phyloP scores from a whole-genome alignment of 1,284 basidiomycete genomes.

The Clitocybe nebularis region DNA sequence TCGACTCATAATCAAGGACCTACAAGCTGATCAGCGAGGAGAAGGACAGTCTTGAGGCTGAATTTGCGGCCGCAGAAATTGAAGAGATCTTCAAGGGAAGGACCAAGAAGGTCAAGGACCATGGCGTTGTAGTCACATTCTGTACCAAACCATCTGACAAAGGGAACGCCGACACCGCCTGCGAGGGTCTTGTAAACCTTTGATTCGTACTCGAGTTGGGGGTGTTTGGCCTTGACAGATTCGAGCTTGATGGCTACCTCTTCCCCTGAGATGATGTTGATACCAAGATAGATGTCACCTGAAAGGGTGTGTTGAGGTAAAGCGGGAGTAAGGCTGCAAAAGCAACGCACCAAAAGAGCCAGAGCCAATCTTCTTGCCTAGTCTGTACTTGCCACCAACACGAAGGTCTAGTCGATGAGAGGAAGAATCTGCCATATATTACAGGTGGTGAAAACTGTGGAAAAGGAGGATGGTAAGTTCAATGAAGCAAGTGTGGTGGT shows the following conservation, averaged over 20 bases:
- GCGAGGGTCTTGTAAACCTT: conserved; percentile 97
- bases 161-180: conserved; percentile 97
- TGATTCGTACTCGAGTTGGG: conserved; percentile 99
- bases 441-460: conserved; percentile 18
- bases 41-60: conserved; percentile 93
- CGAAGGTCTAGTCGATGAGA: conserved; percentile 86
- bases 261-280: conserved; percentile 99
- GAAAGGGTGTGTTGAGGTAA: conserved; percentile 8
- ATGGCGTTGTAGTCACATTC: conserved; percentile 99
- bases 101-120: conserved; percentile 97
- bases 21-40: conserved; percentile 96
- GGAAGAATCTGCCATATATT: conserved; percentile 61
- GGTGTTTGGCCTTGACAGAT: conserved; percentile 99
- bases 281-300: conserved; percentile 99
- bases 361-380: conserved; percentile 99
- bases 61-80: conserved; percentile 99
- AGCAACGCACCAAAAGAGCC: conserved; percentile 87
- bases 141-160: conserved; percentile 97
- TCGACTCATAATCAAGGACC: conserved; percentile 29
- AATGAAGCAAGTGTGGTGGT: conserved; percentile 15
- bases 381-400: conserved; percentile 97
- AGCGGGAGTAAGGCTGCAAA: conserved; percentile 7
- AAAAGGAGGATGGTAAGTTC: conserved; percentile 19
- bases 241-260: conserved; percentile 99
- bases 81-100: conserved; percentile 98